Evolutionary conservation across 2,329 filamentous ascomycete species (phyloP), one percentile per base, ranked within the genome.

Genomic region (Didymella sp.): DNA sequence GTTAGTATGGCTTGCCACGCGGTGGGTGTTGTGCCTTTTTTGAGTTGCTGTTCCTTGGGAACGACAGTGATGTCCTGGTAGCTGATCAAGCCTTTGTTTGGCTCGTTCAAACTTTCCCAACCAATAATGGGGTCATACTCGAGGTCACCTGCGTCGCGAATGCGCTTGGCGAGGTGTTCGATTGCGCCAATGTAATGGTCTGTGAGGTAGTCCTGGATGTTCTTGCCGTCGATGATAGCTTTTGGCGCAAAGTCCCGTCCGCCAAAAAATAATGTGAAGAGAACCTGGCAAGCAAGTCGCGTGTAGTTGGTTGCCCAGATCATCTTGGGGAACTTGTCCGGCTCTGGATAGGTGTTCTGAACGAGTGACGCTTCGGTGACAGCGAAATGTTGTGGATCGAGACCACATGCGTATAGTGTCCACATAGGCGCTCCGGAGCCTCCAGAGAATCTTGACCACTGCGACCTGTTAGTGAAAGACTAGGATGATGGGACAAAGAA

Each of bases 231-330:
- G 53, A 99, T 94, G 64, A 97, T 90, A 65, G 94, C 96, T 71
- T 96, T 97, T 3, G 96, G 96, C 1, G 95, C 91, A 80, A 97
- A 98, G 69, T 96, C 91, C 61, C 83, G 87, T 31, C 95, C 95
- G 8, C 85, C 93, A 75, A 96, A 99, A 79, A 96, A 99, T 48
- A 98, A 79, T 0, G 94, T 96, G 74, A 97, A 98, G 66, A 98
- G 92, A 42, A 92, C 93, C 64, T 93, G 91, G 46, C 89, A 90
- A 2, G 89, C 93, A 46, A 98, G 82, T 22, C 95, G 86, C 60
- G 87, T 90, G 76, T 99, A 99, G 74, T 99, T 99, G 48, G 96
- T 98, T 15, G 94, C 92, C 95, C 95, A 99, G 56, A 98, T 94
- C 96, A 99, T 99, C 79, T 97, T 98, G 22, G 95, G 95, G 64